Base-by-base conservation (phyloP, 805 yeast species). In the Candida gorgasii region DNA sequence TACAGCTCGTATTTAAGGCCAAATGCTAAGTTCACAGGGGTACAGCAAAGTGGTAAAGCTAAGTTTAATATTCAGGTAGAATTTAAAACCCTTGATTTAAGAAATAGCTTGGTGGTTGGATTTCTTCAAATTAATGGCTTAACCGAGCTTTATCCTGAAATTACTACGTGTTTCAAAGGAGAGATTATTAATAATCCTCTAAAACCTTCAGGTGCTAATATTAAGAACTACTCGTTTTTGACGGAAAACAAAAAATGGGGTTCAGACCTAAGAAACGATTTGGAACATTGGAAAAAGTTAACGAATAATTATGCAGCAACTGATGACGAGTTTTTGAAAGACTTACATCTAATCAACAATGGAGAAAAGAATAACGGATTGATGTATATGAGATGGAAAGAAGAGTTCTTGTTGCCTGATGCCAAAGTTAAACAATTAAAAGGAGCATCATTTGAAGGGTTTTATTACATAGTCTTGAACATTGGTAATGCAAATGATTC, bases 381-480 rank as follows among this genome's bases (percentile, higher is more conserved):
- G 53, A 63, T 90, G 5, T 90, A 81, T 59, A 90, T 90, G 97
- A 75, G 97, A 51, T 90, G 98, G 98, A 90, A 90, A 64, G 98
- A 90, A 62, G 79, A 82, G 54, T 89, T 89, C 56, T 65, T 90
- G 46, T 82, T 86, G 7, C 95, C 96, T 0, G 95, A 89, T 63
- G 81, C 89, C 22, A 63, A 67, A 43, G 66, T 83, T n/a, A 76
- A 71, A 46, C 79, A 74, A 50, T 77, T 77, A 44, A 69, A 67
- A 49, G 92, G 78, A 12, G 97, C 96, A 0, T 85, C 95, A 2
- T 90, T 84, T 61, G 96, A 89, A 32, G 98, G 98, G 0, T 89
- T 89, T 59, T 90, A 90, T 62, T 90, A 89, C 59, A 79, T 89
- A 20, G 87, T 89, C 32, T 82, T 89, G 54, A 86, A 86, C 61